A percentile compares a stretch with the other conserved stretches of the same genome.
Evolutionary conservation across 1,139 yeast genomes (phyloP).

Genomic region (Candida sp.): DNA sequence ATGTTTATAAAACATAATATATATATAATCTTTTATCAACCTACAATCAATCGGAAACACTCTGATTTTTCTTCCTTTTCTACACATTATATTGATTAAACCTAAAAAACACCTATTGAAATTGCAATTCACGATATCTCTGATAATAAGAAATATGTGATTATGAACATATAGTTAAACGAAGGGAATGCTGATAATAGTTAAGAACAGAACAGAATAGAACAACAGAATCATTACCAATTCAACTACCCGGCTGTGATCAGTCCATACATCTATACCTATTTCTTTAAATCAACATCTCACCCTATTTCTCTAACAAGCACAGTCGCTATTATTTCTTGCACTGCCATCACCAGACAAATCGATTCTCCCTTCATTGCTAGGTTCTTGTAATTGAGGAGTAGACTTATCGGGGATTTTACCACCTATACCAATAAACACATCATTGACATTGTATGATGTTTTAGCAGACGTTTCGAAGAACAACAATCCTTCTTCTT

Average conservation of each 20-base stretch:
- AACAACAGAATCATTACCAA: too few relatives aligned
- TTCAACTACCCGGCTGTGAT: too few relatives aligned
- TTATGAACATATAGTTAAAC: too few relatives aligned
- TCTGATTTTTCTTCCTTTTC: background rate
- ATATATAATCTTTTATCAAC: too few relatives aligned
- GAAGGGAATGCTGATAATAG: too few relatives aligned
- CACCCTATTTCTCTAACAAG: slow-evolving; percentile 6
- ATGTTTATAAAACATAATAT: too few relatives aligned
- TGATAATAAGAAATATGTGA: too few relatives aligned
- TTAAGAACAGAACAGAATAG: too few relatives aligned
- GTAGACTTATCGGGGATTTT: slow-evolving; percentile 56
- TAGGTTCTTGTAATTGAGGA: slow-evolving; percentile 5
- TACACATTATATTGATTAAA: background rate
- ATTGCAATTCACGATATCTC: background rate
- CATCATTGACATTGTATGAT: slow-evolving; percentile 75
- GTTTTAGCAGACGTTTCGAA: slow-evolving; percentile 96
- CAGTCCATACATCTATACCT: too few relatives aligned
- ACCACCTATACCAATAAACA: slow-evolving; percentile 81
- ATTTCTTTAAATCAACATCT: too few relatives aligned
- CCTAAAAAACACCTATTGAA: background rate
- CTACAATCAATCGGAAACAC: too few relatives aligned
- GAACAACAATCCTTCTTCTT: slow-evolving; percentile 75
- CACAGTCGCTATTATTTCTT: slow-evolving; percentile 9
- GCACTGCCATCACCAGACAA: slow-evolving; percentile 11
- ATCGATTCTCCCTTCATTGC: slow-evolving; percentile 25